phyloP scores from a whole-genome alignment of 2,329 filamentous ascomycete genomes.

The Aspergillus jensenii region DNA sequence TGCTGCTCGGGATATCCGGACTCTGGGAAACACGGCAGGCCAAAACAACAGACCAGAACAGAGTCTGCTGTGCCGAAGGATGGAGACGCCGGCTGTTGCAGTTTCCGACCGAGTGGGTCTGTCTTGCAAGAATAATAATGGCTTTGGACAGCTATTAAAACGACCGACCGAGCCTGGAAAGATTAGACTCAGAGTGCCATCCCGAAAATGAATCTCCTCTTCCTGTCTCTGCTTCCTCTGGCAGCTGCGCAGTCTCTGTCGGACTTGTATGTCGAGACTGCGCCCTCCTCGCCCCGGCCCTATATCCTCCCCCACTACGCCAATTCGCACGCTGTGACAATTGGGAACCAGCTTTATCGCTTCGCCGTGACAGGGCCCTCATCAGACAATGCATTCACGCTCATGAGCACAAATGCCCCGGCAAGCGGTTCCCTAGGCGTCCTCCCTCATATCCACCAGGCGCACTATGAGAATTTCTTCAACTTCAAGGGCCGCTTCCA shows the following conservation, averaged over 20 bases:
- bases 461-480: slow-evolving; percentile 51
- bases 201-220: not conserved
- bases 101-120: no score
- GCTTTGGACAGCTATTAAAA: no score
- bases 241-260: not conserved
- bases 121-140: no score
- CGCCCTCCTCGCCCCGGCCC: slow-evolving; percentile 34
- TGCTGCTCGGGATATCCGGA: no score
- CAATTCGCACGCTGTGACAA: slow-evolving; percentile 31
- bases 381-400: slow-evolving; percentile 46
- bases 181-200: no score
- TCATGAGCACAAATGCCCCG: slow-evolving; percentile 47
- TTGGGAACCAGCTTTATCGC: slow-evolving; percentile 41
- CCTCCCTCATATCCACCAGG: slow-evolving; percentile 45
- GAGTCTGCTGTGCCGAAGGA: no score
- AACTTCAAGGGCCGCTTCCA: slow-evolving; percentile 46
- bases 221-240: not conserved
- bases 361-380: slow-evolving; percentile 48
- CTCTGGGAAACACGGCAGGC: no score
- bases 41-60: no score
- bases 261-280: slow-evolving; percentile 26
- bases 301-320: slow-evolving; percentile 39
- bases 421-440: slow-evolving; percentile 40
- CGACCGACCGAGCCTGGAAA: no score
- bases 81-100: no score